Conservation (phyloP, 306 rosid species). For the Ormosia semicastrata region DNA sequence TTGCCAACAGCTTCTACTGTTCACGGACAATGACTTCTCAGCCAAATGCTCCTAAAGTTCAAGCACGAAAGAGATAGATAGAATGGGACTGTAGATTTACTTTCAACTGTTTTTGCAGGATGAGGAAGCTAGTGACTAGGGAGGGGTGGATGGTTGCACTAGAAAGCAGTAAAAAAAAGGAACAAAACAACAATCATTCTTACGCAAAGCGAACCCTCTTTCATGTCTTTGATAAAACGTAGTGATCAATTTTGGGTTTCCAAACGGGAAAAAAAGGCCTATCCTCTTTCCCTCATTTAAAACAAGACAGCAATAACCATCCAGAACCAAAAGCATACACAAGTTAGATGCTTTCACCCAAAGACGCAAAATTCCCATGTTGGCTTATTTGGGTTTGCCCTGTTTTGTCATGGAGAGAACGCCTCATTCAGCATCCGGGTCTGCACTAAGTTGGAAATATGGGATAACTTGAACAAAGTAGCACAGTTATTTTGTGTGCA, state of each 20-base stretch:
- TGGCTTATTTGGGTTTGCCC: conserved; percentile 22
- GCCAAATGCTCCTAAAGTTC: conserved; percentile 53
- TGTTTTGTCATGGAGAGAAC: conserved; percentile 17
- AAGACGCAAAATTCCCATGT: conserved; percentile 16
- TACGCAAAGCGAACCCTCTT: conserved; percentile 12
- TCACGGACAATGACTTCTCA: conserved; percentile 58
- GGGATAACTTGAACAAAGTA: conserved; percentile 18
- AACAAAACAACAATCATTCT: conserved; percentile 29
- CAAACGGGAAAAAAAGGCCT: conserved; percentile 9
- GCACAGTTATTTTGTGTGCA: conserved; percentile 16
- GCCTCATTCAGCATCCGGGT: conserved; percentile 10
- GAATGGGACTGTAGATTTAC: conserved; percentile 12
- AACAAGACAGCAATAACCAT: conserved; percentile 24
- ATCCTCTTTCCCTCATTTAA: conserved; percentile 29
- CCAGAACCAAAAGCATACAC: conserved; percentile 17
- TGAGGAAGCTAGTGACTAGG: conserved; percentile 34
- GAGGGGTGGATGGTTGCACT: conserved; percentile 31
- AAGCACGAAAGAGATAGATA: conserved; percentile 44
- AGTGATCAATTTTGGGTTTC: conserved; percentile 31
- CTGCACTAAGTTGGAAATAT: conserved; percentile 34
- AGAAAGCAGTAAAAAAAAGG: conserved; percentile 31
- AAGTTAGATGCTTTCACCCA: conserved; percentile 1
- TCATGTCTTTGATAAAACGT: conserved; percentile 6
- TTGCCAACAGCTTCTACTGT: conserved; percentile 41
- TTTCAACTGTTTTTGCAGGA: conserved; percentile 41